Evolutionary conservation across 2,329 filamentous ascomycete genomes (phyloP).

Genomic region (Monascus ruber): DNA sequence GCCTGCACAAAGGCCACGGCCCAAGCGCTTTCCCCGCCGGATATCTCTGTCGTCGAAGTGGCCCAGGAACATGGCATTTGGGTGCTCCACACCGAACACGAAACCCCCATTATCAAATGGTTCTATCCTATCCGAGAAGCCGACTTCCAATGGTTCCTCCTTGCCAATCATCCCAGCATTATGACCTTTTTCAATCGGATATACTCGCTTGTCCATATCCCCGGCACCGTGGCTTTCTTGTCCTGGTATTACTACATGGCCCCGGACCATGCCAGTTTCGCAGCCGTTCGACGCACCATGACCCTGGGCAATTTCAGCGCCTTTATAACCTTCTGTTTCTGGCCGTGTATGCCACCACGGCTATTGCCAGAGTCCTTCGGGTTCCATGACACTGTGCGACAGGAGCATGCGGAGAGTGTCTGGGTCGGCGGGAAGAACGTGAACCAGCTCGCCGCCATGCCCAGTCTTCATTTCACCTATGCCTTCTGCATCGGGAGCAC

Average conservation of each 20-base stretch:
- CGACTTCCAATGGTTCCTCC: slow-evolving; percentile 35
- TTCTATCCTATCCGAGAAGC: slow-evolving; percentile 32
- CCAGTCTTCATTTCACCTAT: slow-evolving; percentile 47
- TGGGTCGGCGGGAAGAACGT: slow-evolving; percentile 47
- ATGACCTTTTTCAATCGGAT: slow-evolving; percentile 39
- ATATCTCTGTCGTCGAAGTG: slow-evolving; percentile 37
- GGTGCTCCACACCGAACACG: slow-evolving; percentile 34
- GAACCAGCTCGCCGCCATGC: slow-evolving; percentile 49
- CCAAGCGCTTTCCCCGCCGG: slow-evolving; percentile 39
- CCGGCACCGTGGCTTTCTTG: slow-evolving; percentile 37
- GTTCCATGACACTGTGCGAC: slow-evolving; percentile 52
- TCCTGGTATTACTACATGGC: slow-evolving; percentile 33
- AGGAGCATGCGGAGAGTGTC: slow-evolving; percentile 41
- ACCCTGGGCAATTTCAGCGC: slow-evolving; percentile 51
- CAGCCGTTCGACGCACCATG: slow-evolving; percentile 48
- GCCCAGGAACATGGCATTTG: slow-evolving; percentile 35
- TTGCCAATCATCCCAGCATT: slow-evolving; percentile 28
- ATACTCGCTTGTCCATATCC: slow-evolving; percentile 42
- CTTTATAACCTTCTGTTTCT: slow-evolving; percentile 51
- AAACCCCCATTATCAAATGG: slow-evolving; percentile 24
- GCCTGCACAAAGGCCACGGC: slow-evolving; percentile 45
- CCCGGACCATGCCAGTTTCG: slow-evolving; percentile 40
- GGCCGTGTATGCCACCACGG: slow-evolving; percentile 54
- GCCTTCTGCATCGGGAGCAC: slow-evolving; percentile 45
- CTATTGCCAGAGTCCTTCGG: slow-evolving; percentile 49